These are phyloP conservation scores for Colletotrichum shisoi DNA, from an alignment of 2,329 filamentous ascomycete genomes.

Conservation along the genomic window DNA sequence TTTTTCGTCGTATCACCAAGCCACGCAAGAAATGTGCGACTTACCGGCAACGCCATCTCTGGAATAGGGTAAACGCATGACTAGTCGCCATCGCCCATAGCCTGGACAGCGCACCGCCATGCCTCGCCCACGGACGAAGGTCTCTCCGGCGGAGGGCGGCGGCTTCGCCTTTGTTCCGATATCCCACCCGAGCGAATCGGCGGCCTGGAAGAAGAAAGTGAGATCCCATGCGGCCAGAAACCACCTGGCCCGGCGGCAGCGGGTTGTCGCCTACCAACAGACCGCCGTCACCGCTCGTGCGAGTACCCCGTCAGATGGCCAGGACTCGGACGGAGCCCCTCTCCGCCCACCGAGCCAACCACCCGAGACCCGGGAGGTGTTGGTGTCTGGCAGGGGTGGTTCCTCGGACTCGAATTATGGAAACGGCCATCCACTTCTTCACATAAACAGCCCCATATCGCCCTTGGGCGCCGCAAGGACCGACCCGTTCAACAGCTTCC, in stretches of 20 bases:
- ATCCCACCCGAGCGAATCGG: conserved; percentile 36
- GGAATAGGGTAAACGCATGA: background rate
- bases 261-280: conserved; percentile 33
- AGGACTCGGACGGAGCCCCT: too few relatives aligned
- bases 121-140: conserved; percentile 9
- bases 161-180: conserved; percentile 41
- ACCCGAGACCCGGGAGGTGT: too few relatives aligned
- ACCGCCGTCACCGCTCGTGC: conserved; percentile 9
- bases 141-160: background rate
- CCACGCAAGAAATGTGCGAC: background rate
- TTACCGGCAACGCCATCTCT: background rate
- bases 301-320: background rate
- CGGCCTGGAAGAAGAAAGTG: conserved; percentile 35
- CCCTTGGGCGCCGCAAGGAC: conserved; percentile 23
- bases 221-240: conserved; percentile 41
- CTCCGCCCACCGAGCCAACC: background rate
- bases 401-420: background rate
- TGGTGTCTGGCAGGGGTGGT: background rate
- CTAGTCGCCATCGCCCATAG: background rate
- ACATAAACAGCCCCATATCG: background rate
- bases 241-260: conserved; percentile 23
- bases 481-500: conserved; percentile 36
- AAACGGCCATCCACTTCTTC: background rate
- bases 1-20: too few relatives aligned
- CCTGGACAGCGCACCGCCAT: conserved; percentile 2